phyloP scores from a whole-genome alignment of 164 flowering plant genomes.

The Berberis thunbergii region DNA sequence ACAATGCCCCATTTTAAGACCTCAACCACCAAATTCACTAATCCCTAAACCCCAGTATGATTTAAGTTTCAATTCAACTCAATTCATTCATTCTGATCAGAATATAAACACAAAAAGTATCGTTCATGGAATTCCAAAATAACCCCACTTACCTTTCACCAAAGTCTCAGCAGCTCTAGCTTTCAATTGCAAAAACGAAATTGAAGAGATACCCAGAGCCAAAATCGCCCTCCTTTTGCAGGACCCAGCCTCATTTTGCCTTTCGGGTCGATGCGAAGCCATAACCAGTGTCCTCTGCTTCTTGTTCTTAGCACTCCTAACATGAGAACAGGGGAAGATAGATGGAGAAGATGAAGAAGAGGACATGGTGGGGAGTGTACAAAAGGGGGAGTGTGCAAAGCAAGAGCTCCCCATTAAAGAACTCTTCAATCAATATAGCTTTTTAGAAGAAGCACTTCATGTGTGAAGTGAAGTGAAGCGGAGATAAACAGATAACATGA shows the following conservation, averaged over 20 bases:
- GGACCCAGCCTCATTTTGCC: conserved; percentile 15
- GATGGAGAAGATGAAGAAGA: conserved; percentile 12
- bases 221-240: conserved; percentile 42
- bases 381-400: conserved; percentile 7
- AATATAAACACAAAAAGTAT: not conserved
- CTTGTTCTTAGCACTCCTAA: conserved; percentile 19
- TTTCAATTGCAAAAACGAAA: conserved; percentile 42
- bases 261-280: conserved; percentile 25
- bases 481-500: no score
- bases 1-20: no score
- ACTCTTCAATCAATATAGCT: not conserved
- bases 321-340: conserved; percentile 4
- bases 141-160: conserved; percentile 23
- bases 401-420: conserved; percentile 18
- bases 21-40: no score
- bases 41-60: no score
- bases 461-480: no score
- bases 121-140: not conserved
- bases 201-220: conserved; percentile 53
- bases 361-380: conserved; percentile 14
- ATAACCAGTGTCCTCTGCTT: conserved; percentile 14
- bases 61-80: not conserved
- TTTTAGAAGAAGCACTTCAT: no score
- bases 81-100: not conserved
- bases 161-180: conserved; percentile 40